Evolutionary conservation across 805 yeast species (phyloP).

Genomic region (Yamadazyma philogaea): DNA sequence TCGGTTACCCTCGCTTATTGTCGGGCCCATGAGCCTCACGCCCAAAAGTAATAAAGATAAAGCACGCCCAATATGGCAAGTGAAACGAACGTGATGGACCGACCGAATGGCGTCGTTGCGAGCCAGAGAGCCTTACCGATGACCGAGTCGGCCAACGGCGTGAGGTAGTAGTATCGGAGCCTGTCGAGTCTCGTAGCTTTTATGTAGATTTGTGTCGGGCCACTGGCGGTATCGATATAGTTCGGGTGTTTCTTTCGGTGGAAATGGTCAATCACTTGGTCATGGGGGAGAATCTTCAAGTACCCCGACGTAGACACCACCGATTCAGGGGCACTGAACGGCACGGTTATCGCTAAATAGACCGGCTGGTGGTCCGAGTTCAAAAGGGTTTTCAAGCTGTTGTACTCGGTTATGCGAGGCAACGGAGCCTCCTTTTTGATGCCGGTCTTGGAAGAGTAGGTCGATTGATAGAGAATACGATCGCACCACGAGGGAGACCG

Average conservation of each 20-base stretch:
- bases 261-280: conserved; percentile 15
- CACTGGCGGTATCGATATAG: conserved; percentile 26
- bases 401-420: conserved; percentile 42
- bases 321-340: conserved; percentile 37
- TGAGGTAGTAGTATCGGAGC: conserved; percentile 21
- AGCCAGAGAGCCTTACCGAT: conserved; percentile 39
- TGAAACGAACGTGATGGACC: conserved; percentile 21
- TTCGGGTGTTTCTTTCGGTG: conserved; percentile 8
- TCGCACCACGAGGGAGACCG: conserved; percentile 92
- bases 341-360: conserved; percentile 46
- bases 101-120: conserved; percentile 30
- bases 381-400: conserved; percentile 44
- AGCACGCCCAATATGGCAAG: conserved; percentile 6
- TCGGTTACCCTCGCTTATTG: conserved; percentile 16
- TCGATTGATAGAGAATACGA: conserved; percentile 60
- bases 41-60: conserved; percentile 1
- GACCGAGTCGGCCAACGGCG: conserved; percentile 25
- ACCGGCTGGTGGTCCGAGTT: conserved; percentile 86
- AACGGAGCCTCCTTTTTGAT: conserved; percentile 1
- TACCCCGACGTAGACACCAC: conserved; percentile 29
- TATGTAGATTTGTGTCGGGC: conserved; percentile 40
- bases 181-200: conserved; percentile 32
- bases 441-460: conserved; percentile 19
- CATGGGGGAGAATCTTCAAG: conserved; percentile 26
- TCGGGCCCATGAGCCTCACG: conserved; percentile 14